Evolutionary conservation across 2,329 filamentous ascomycete genomes (phyloP).

Genomic region (Colletotrichum kahawae): DNA sequence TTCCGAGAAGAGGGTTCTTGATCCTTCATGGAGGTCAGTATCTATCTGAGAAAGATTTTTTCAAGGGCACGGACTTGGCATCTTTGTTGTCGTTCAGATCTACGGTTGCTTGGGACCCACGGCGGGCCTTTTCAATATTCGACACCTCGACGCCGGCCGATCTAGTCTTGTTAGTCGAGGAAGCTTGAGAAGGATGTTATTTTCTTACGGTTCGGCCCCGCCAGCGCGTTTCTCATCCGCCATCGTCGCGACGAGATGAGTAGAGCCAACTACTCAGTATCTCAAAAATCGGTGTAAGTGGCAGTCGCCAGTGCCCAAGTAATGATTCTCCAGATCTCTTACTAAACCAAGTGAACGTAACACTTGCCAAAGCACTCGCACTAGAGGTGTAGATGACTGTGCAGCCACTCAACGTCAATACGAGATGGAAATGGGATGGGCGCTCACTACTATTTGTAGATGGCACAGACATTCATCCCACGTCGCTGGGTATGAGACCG

Average conservation of each 20-base stretch:
- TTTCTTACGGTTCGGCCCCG: background rate
- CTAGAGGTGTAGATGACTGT: background rate
- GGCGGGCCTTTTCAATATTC: constrained; percentile 4
- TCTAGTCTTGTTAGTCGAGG: background rate
- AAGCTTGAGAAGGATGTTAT: rapidly evolving
- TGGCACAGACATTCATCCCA: background rate
- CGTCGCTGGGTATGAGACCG: background rate
- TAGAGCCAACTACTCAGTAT: background rate
- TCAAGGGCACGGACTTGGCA: constrained; percentile 42
- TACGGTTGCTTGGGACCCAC: constrained; percentile 24
- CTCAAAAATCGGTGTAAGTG: background rate
- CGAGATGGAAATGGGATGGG: background rate
- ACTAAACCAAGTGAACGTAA: background rate
- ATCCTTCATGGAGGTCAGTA: constrained; percentile 36
- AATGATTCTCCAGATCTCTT: background rate
- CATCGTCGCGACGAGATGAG: background rate
- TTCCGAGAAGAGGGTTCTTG: constrained; percentile 55
- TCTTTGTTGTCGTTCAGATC: constrained; percentile 52
- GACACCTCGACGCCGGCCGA: background rate
- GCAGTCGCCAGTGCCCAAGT: background rate
- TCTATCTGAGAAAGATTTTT: background rate
- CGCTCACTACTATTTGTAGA: constrained; percentile 7
- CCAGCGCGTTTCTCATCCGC: constrained; percentile 4
- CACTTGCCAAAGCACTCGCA: background rate
- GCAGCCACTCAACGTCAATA: background rate